Evolutionary conservation across 805 yeast genomes (phyloP).

Genomic region (Metschnikowia amazonensis): DNA sequence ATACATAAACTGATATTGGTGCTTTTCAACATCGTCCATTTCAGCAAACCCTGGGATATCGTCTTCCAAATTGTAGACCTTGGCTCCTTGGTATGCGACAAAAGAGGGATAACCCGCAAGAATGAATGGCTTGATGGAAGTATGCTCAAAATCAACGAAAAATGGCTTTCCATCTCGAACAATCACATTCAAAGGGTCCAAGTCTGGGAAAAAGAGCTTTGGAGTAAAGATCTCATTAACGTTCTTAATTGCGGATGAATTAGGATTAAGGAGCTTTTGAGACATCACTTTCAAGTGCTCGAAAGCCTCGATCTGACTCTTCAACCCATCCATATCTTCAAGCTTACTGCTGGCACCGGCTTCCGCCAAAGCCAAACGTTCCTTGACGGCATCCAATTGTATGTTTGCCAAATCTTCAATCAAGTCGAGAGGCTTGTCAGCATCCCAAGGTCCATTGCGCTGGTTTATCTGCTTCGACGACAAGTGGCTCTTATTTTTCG

Average conservation of each 20-base stretch:
- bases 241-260: constrained; percentile 56
- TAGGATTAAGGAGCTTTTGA: constrained; percentile 54
- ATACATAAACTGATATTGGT: constrained; percentile 81
- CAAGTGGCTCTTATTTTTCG: constrained; percentile 60
- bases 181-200: constrained; percentile 87
- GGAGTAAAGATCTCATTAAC: constrained; percentile 63
- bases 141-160: constrained; percentile 80
- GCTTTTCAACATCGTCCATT: constrained; percentile 68
- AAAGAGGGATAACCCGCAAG: constrained; percentile 78
- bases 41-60: constrained; percentile 70
- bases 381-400: constrained; percentile 59
- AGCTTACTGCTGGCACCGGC: constrained; percentile 48
- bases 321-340: constrained; percentile 41
- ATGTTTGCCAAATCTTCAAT: constrained; percentile 60
- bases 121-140: constrained; percentile 76
- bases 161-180: constrained; percentile 38
- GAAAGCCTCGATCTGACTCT: constrained; percentile 56
- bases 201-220: constrained; percentile 72
- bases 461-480: constrained; percentile 47
- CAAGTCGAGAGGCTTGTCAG: constrained; percentile 55
- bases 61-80: constrained; percentile 68
- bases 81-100: constrained; percentile 83
- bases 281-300: constrained; percentile 56
- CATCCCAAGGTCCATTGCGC: constrained; percentile 75
- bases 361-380: constrained; percentile 50